These are phyloP conservation scores for Voacanga thouarsii DNA, from an alignment of 257 asterid genomes.

Conservation along the genomic window DNA sequence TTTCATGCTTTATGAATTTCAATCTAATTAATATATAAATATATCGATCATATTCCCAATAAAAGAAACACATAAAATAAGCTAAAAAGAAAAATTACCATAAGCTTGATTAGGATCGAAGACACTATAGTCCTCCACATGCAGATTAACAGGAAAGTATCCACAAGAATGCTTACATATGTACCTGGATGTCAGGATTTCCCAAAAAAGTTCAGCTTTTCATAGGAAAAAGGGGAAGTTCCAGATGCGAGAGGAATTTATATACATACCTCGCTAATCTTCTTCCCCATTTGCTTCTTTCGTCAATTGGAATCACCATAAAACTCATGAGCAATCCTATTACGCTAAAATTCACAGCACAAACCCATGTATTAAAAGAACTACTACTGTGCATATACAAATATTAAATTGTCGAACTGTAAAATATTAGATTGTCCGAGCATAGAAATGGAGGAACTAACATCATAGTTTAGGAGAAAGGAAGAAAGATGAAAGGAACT, in stretches of 20 bases:
- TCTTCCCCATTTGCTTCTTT: conserved; percentile 62
- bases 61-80: conserved; percentile 1
- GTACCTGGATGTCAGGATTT: no score
- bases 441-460: conserved; percentile 18
- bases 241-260: background rate
- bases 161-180: conserved; percentile 84
- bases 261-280: conserved; percentile 53
- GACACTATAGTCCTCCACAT: conserved; percentile 87
- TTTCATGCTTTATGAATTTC: no score
- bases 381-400: background rate
- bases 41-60: no score
- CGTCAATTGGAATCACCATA: conserved; percentile 69
- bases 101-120: conserved; percentile 93
- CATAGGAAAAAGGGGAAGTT: background rate
- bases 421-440: no score
- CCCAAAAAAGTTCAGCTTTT: background rate
- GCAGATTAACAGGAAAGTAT: conserved; percentile 77
- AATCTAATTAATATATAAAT: no score
- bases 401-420: no score
- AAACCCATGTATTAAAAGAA: background rate
- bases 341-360: conserved; percentile 40
- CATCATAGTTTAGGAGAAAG: no score
- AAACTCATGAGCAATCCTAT: conserved; percentile 59
- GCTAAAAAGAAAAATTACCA: conserved; percentile 38
- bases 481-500: no score